A percentile compares a stretch with the other conserved stretches of the same genome.
Evolutionary conservation across 306 rosid species (phyloP).

Genomic region (Cotoneaster glaucophyllus): DNA sequence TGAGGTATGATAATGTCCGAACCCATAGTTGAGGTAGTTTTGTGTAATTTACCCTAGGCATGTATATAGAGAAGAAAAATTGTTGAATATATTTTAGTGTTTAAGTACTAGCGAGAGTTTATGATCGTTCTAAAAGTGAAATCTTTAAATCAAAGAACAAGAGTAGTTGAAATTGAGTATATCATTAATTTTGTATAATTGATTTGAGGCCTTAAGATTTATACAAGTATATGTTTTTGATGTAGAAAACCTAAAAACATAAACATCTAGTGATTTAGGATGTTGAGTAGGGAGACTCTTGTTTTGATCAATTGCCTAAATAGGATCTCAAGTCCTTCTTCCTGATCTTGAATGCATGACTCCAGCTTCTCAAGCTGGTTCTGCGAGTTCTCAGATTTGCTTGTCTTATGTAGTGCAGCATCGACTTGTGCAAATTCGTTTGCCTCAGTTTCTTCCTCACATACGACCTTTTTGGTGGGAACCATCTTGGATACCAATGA

Average conservation of each 20-base stretch:
- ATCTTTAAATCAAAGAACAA: too few relatives aligned
- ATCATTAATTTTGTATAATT: too few relatives aligned
- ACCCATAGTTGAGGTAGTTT: too few relatives aligned
- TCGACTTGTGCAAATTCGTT: slow-evolving; percentile 7
- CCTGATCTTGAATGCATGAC: slow-evolving; percentile 26
- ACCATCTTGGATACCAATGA: slow-evolving; percentile 12
- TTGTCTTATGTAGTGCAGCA: background rate
- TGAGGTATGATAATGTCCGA: too few relatives aligned
- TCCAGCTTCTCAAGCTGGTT: slow-evolving; percentile 12
- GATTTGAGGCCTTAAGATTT: too few relatives aligned
- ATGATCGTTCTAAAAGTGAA: too few relatives aligned
- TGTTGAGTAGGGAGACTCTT: slow-evolving; percentile 35
- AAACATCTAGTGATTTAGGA: slow-evolving; percentile 17
- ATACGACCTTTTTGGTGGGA: background rate
- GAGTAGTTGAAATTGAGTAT: too few relatives aligned
- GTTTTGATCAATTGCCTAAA: slow-evolving; percentile 30
- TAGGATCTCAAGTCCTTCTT: slow-evolving; percentile 17
- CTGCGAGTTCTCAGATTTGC: background rate
- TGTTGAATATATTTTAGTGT: too few relatives aligned
- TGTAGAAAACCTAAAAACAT: background rate
- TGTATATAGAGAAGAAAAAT: too few relatives aligned
- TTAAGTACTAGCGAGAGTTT: too few relatives aligned
- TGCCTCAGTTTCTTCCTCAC: background rate
- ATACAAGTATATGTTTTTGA: background rate
- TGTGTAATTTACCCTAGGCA: too few relatives aligned